A percentile compares a stretch with the other conserved stretches of the same genome.
Evolutionary conservation across 768 basidiomycete genomes (phyloP).

Genomic region (Calocera viscosa): DNA sequence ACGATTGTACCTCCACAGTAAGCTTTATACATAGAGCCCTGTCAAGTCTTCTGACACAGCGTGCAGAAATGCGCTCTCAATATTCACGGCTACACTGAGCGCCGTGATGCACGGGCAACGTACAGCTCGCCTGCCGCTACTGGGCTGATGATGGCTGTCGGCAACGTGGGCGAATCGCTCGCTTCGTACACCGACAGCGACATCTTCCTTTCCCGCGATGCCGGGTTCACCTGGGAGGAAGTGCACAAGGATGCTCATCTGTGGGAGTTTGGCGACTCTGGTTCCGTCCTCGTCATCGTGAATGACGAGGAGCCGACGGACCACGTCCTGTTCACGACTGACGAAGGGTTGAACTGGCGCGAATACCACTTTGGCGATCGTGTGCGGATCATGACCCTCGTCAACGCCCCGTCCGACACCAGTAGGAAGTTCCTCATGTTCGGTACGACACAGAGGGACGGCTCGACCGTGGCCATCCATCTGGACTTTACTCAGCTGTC

Average conservation of each 20-base stretch:
- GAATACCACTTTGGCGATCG: conserved; percentile 76
- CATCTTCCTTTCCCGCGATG: conserved; percentile 93
- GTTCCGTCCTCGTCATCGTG: conserved; percentile 81
- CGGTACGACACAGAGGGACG: conserved; percentile 42
- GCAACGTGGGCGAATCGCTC: conserved; percentile 81
- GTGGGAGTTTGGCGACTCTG: conserved; percentile 97
- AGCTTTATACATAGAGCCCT: conserved; percentile 17
- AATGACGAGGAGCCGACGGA: conserved; percentile 93
- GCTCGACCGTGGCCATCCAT: conserved; percentile 56
- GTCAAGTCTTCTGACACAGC: neutral
- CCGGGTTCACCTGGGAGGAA: conserved; percentile 96
- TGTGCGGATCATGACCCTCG: conserved; percentile 60
- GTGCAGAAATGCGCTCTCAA: conserved; percentile 70
- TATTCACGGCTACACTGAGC: conserved; percentile 91
- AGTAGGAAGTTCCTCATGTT: conserved; percentile 83
- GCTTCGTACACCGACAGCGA: conserved; percentile 75
- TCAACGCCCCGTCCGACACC: conserved; percentile 82
- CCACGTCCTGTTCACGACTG: conserved; percentile 73
- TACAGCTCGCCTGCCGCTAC: conserved; percentile 87
- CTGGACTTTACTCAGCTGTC: conserved; percentile 81
- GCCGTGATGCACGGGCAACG: conserved; percentile 77
- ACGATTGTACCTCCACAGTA: conserved; percentile 60
- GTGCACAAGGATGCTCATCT: conserved; percentile 95
- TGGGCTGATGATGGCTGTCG: conserved; percentile 90
- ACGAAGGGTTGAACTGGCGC: conserved; percentile 79